Evolutionary conservation across 306 rosid genomes (phyloP), one percentile per base, ranked within the genome.

Genomic region (Gastrolobium bilobum): DNA sequence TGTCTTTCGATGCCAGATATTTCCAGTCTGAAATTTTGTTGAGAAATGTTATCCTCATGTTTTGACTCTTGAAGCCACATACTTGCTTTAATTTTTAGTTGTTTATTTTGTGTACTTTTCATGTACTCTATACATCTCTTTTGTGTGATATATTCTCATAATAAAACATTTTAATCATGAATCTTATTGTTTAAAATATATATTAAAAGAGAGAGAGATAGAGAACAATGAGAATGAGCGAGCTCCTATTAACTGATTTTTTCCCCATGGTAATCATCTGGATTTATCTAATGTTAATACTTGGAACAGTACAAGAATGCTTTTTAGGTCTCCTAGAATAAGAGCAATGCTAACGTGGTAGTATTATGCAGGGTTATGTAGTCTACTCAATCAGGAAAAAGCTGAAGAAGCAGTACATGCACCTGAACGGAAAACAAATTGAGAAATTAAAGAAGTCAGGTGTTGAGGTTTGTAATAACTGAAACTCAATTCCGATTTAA

Each of bases 381-480:
- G 80, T 95, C 46, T 95, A 95, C 83, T 91, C 98, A 0, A 88
- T 95, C 80, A 89, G 99, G 85, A 95, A 91, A 81, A 95, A 95
- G 80, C 83, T 95, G 86, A 91, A 92, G 92, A 95, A 91, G 85
- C 95, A 92, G 81, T 92, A 91, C 86, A 85, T 76, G 48, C 95
- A 91, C 86, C 86, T 95, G 65, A 91, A 95, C 59, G 99, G 99
- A 76, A 87, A 90, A 83, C 98, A 95, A 84, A 92, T 95, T 81
- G 99, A 95, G 88, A 95, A 95, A 81, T 65, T 92, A 80, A 95
- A 95, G 86, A 95, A 92, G 64, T 87, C 92, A 37, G 99, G 99
- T 43, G 94, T 87, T 44, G 90, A 95, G 99, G 99, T 89, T 67
- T 88, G 95, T 87, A 59, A 30, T 80, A 43, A 75, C 78, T 44